Conservation (phyloP, 2,329 filamentous ascomycete species). For the Alternaria brassicae region DNA sequence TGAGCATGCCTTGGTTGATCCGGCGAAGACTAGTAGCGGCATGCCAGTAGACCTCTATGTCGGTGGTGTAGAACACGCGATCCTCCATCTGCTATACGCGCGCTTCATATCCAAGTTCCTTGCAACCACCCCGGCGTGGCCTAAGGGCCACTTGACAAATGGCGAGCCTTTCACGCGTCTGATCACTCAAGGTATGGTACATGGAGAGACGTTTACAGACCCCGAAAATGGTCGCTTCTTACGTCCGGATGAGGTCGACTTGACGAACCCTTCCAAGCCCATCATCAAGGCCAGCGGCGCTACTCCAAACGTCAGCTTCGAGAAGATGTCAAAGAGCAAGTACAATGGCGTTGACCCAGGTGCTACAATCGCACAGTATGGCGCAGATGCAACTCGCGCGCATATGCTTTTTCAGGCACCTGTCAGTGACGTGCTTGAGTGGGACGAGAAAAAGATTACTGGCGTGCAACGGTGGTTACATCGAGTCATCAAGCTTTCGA, state of each 20-base stretch:
- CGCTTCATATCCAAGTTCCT: slow-evolving; percentile 92
- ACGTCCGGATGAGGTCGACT: slow-evolving; percentile 75
- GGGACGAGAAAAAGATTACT: slow-evolving; percentile 83
- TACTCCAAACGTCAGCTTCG: slow-evolving; percentile 69
- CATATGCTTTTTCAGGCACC: slow-evolving; percentile 91
- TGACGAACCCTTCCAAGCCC: slow-evolving; percentile 63
- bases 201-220: slow-evolving; percentile 82
- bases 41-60: slow-evolving; percentile 89
- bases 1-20: slow-evolving; percentile 64
- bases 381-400: slow-evolving; percentile 82
- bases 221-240: slow-evolving; percentile 78
- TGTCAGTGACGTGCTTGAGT: slow-evolving; percentile 82
- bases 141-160: slow-evolving; percentile 45
- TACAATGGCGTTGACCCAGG: slow-evolving; percentile 88
- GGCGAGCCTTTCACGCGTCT: slow-evolving; percentile 83
- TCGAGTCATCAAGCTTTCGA: slow-evolving; percentile 66
- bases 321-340: slow-evolving; percentile 97
- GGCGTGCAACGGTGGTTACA: slow-evolving; percentile 83
- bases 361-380: slow-evolving; percentile 73
- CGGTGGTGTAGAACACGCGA: slow-evolving; percentile 89
- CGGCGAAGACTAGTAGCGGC: slow-evolving; percentile 61
- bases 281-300: slow-evolving; percentile 68
- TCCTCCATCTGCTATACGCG: slow-evolving; percentile 86
- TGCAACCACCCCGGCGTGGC: slow-evolving; percentile 60
- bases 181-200: slow-evolving; percentile 91